Base-by-base conservation (phyloP, 2,329 filamentous ascomycete genomes). In the Cladosporium austrohemisphaericum region DNA sequence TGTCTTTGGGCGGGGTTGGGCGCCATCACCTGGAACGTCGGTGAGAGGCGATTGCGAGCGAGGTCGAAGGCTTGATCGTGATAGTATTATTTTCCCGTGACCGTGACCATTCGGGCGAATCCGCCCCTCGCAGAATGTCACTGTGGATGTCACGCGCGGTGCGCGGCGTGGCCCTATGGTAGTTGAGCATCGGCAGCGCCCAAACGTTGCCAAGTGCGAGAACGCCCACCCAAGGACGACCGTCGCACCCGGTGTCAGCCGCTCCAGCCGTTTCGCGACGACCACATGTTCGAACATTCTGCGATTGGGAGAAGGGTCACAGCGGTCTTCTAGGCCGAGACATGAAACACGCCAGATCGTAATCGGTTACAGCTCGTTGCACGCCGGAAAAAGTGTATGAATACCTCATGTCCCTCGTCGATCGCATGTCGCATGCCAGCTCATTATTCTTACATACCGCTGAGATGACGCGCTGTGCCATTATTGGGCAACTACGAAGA, bases 311-410 rank as follows among this genome's bases (percentile, higher is more conserved):
- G 11, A 31, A 31, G 11, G 29, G 29, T 31, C 28, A 31, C 11
- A n/a, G n/a, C n/a, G n/a, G 20, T 22, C 23, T 26, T 22, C 37
- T 26, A 46, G 43, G 43, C 33, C 22, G 18, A 36, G 19, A 32
- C 9, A 22, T 47, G 44, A 47, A 47, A 47, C 44, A 19, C 44
- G 43, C 43, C 33, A 47, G 26, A 26, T 35, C 23, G 31, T 35
- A 32, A 25, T 22, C 23, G 28, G 10, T 35, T 23, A 26, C 16
- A 16, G 7, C 20, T 22, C 41, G 28, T 28, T 44, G 22, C 41
- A 20, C 14, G 41, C 18, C 26, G 33, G 14, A 36, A n/a, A n/a
- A n/a, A n/a, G n/a, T n/a, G n/a, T n/a, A n/a, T n/a, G n/a, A n/a
- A n/a, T n/a, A n/a, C n/a, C n/a, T n/a, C n/a, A n/a, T n/a, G n/a